A percentile compares a stretch with the other conserved stretches of the same genome.
These are phyloP conservation scores for Metschnikowia peoriensis DNA, from an alignment of 805 yeast species.

Conservation along the genomic window DNA sequence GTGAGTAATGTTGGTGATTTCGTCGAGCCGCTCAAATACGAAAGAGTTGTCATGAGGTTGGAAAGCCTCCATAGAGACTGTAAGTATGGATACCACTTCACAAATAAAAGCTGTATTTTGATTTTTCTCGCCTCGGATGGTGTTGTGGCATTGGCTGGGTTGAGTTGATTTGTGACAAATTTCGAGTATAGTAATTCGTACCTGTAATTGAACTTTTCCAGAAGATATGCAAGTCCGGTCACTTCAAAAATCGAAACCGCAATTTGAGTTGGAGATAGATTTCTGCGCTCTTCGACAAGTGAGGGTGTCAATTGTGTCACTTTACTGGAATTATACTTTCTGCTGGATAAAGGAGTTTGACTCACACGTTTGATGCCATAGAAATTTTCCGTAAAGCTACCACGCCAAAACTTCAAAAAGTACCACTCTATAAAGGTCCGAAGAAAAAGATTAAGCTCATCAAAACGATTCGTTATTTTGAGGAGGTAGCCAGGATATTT, in stretches of 20 bases:
- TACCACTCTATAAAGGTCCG: constrained; percentile 69
- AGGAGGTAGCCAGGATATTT: constrained; percentile 70
- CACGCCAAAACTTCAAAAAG: constrained; percentile 70
- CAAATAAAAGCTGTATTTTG: constrained; percentile 40
- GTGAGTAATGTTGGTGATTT: constrained; percentile 66
- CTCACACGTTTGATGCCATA: constrained; percentile 77
- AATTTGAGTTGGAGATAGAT: constrained; percentile 54
- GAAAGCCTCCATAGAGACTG: constrained; percentile 46
- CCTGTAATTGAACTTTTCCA: constrained; percentile 62
- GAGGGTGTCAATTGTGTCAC: constrained; percentile 38
- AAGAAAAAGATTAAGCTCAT: constrained; percentile 64
- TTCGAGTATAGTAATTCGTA: constrained; percentile 65
- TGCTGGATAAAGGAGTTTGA: constrained; percentile 32
- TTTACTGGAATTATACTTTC: constrained; percentile 29
- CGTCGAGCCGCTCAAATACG: constrained; percentile 64
- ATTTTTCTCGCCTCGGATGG: constrained; percentile 27
- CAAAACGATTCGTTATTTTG: constrained; percentile 63
- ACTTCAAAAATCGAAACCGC: constrained; percentile 54
- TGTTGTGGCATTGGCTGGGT: constrained; percentile 20
- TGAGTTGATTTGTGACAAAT: constrained; percentile 48
- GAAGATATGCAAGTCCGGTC: constrained; percentile 65
- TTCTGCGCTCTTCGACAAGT: constrained; percentile 49
- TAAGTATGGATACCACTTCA: constrained; percentile 60
- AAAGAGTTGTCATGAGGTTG: constrained; percentile 56
- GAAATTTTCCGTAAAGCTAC: constrained; percentile 87